Conservation (phyloP, 768 basidiomycete genomes). For the Polyporus arcularius region DNA sequence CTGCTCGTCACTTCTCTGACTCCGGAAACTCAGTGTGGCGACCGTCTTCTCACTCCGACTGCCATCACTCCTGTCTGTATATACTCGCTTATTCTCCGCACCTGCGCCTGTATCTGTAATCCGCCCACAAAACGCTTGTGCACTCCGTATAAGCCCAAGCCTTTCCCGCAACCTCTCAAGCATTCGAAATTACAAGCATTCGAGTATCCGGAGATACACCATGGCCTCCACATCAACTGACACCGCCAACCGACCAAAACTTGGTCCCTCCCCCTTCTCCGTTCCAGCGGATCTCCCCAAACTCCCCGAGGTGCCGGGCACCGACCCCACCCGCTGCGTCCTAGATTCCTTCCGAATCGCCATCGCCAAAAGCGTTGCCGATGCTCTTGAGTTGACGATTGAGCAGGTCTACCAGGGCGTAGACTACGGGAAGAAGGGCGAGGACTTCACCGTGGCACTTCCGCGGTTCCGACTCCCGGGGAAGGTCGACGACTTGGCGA, state of each 20-base stretch:
- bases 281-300: constrained; percentile 26
- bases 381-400: constrained; percentile 66
- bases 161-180: too few relatives aligned
- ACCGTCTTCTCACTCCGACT: constrained; percentile 9
- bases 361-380: constrained; percentile 71
- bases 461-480: constrained; percentile 88
- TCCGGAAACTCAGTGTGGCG: constrained; percentile 4
- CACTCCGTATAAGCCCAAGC: background rate
- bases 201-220: background rate
- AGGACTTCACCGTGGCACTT: constrained; percentile 88
- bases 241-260: constrained; percentile 12
- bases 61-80: constrained; percentile 15
- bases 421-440: constrained; percentile 91
- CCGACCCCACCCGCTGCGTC: constrained; percentile 65
- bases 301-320: constrained; percentile 43
- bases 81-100: constrained; percentile 7
- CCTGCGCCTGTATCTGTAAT: background rate
- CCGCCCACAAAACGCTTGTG: background rate
- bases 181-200: background rate
- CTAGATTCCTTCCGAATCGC: constrained; percentile 82
- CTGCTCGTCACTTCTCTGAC: constrained; percentile 7
- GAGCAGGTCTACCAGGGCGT: constrained; percentile 85
- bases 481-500: constrained; percentile 77
- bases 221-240: constrained; percentile 14
- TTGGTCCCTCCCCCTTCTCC: constrained; percentile 17